Conservation (phyloP, 75 land plant species). For the Sequoia sempervirens region DNA sequence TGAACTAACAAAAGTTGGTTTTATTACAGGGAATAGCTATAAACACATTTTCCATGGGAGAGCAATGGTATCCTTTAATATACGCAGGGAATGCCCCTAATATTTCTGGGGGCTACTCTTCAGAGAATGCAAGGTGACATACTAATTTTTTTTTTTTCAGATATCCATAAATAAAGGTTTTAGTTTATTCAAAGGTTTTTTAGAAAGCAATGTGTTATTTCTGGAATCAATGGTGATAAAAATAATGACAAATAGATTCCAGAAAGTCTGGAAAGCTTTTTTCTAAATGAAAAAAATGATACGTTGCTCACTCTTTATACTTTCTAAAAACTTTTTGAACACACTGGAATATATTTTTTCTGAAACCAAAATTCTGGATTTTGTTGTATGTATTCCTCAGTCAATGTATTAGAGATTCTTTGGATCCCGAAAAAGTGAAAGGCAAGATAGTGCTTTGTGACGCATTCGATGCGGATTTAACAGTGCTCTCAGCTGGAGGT, state of each 20-base stretch:
- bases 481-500: conserved; percentile 26
- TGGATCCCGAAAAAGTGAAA: conserved; percentile 24
- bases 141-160: too few species aligned
- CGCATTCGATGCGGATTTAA: not conserved
- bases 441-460: conserved; percentile 32
- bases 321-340: not conserved
- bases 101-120: not conserved
- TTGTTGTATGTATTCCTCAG: conserved; percentile 14
- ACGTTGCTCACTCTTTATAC: too few species aligned
- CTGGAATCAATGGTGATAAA: not conserved
- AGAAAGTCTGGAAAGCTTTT: too few species aligned
- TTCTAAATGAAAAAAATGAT: too few species aligned
- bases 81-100: conserved; percentile 4
- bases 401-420: not conserved
- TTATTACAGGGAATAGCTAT: not conserved
- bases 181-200: not conserved
- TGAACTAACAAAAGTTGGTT: not conserved
- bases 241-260: not conserved
- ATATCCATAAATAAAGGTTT: not conserved
- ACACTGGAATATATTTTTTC: not conserved
- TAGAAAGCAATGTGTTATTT: not conserved
- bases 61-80: conserved; percentile 4
- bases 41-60: not conserved
- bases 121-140: conserved; percentile 6
- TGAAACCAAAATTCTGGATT: not conserved